Evolutionary conservation across 2,329 filamentous ascomycete genomes (phyloP).

Genomic region (Cercospora berteroae): DNA sequence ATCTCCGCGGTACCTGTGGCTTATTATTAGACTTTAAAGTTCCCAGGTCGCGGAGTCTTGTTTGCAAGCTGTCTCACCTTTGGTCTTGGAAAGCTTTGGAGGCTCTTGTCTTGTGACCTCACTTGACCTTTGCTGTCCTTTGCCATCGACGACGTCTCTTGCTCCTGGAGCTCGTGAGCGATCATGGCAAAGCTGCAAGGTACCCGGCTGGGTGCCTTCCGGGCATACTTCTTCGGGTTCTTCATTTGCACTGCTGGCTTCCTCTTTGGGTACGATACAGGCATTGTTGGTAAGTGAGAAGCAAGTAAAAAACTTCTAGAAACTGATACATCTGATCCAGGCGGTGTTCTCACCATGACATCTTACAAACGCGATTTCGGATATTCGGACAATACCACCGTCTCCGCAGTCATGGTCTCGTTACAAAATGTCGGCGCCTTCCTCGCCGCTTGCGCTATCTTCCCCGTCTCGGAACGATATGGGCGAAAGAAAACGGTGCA

Average conservation of each 20-base stretch:
- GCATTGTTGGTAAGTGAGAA: slow-evolving; percentile 36
- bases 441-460: slow-evolving; percentile 52
- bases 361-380: slow-evolving; percentile 31
- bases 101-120: not conserved
- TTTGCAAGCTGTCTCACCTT: not conserved
- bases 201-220: slow-evolving; percentile 26
- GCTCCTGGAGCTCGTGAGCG: not conserved
- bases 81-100: not conserved
- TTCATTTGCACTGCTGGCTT: slow-evolving; percentile 30
- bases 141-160: not conserved
- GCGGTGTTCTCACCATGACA: slow-evolving; percentile 33
- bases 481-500: slow-evolving; percentile 50
- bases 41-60: not conserved
- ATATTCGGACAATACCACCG: slow-evolving; percentile 33
- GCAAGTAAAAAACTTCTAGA: not conserved
- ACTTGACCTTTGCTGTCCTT: not conserved
- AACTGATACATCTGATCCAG: slow-evolving; percentile 8
- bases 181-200: slow-evolving; percentile 27
- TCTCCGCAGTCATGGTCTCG: slow-evolving; percentile 45
- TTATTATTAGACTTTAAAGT: not conserved
- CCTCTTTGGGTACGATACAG: slow-evolving; percentile 45
- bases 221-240: slow-evolving; percentile 31
- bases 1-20: not conserved
- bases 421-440: slow-evolving; percentile 56
- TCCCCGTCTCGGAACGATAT: slow-evolving; percentile 48